Base-by-base conservation (phyloP, 2,329 filamentous ascomycete species). In the Ophiostoma sp. region DNA sequence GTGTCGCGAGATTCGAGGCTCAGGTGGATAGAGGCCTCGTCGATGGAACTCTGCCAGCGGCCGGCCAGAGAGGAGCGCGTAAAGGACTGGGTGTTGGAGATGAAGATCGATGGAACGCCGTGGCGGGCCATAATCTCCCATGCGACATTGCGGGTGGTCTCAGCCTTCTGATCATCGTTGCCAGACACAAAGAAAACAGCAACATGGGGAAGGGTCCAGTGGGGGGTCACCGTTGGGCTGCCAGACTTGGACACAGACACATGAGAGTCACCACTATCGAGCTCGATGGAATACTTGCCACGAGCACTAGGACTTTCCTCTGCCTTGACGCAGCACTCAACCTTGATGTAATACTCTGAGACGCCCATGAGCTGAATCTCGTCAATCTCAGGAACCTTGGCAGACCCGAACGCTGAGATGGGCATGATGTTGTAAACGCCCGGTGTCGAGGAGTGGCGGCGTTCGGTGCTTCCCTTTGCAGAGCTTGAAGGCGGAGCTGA, bases 331-430 rank as follows among this genome's bases (percentile, higher is more conserved):
- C 83, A 85, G 36, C 81, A 79, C 69, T 85, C 82, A 5, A 85
- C 81, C 72, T 82, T 81, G 77, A 85, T 84, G 71, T 85, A 82
- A 71, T 81, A 82, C 15, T 80, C 80, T 41, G 82, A 83, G 8
- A 82, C 83, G 69, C 83, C 81, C 78, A 85, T 83, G 67, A 85
- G 80, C 75, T 85, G 82, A 27, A 85, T 81, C 71, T 85, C 83
- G 71, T 74, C 73, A 31, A 74, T 72, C 57, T 74, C 72, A 1
- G 83, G 82, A 17, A 80, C 79, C 62, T 78, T 77, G 64, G 78
- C 76, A 15, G 80, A 81, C 13, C 83, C 83, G 74, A 84, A 84
- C 1, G 81, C 80, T 3, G 82, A 82, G 69, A 84, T 80, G 20
- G 83, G 83, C 64, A 85, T 80, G 62, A 85, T 82, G 75, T 83